These are phyloP conservation scores for Hymenoscyphus scutula DNA, from an alignment of 2,329 filamentous ascomycete species.

Conservation along the genomic window DNA sequence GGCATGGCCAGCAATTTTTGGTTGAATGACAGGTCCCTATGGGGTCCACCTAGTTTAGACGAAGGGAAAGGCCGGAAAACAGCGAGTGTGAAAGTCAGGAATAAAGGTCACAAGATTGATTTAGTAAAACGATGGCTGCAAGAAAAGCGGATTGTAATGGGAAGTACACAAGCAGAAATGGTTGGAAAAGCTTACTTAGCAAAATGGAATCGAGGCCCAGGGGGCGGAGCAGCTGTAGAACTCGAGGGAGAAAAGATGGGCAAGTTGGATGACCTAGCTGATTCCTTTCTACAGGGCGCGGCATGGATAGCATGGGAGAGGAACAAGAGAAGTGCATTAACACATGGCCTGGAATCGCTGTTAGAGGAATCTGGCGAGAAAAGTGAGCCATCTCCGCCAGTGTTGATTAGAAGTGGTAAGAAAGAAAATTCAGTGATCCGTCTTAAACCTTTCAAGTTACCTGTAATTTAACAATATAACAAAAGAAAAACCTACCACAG, in stretches of 20 bases:
- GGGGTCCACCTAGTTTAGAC: no score
- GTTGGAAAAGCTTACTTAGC: constrained; percentile 39
- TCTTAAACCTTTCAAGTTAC: background rate
- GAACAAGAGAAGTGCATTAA: constrained; percentile 45
- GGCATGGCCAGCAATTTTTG: constrained; percentile 56
- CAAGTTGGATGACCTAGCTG: constrained; percentile 82
- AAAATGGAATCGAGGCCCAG: constrained; percentile 33
- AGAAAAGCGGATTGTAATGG: constrained; percentile 32
- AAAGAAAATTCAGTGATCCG: background rate
- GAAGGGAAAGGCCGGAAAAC: no score
- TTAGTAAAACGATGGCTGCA: constrained; percentile 56
- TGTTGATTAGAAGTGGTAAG: background rate
- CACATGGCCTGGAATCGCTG: constrained; percentile 35
- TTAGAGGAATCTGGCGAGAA: constrained; percentile 17
- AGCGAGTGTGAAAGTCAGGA: constrained; percentile 40
- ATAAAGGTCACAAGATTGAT: constrained; percentile 62
- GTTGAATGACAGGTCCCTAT: no score
- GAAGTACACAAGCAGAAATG: constrained; percentile 37
- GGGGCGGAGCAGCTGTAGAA: constrained; percentile 30
- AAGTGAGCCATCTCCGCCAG: background rate
- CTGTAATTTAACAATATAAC: background rate
- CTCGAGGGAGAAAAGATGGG: constrained; percentile 33
- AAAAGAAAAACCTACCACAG: no score
- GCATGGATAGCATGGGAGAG: constrained; percentile 75
- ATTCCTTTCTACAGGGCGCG: constrained; percentile 74